Base-by-base conservation (phyloP, 352 stramenopile species). In the Globisporangium solare region DNA sequence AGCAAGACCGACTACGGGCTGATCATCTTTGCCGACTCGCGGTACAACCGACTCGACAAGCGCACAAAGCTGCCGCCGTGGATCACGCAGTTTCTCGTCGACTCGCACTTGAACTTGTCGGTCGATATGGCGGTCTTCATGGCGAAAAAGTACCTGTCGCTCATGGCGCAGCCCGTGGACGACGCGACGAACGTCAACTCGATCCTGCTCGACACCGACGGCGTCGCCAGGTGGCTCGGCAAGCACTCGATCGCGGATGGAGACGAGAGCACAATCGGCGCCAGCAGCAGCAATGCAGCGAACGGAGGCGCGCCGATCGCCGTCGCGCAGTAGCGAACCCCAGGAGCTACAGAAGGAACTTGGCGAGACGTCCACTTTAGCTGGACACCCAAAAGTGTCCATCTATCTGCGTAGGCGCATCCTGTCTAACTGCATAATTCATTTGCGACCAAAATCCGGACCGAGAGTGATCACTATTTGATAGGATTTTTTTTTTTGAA, bases 1-100 rank as follows among this genome's bases (percentile, higher is more conserved):
- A 98, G 88, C 70, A 99, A 99, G 74, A 98, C 94, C 3, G 97
- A 99, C 71, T 99, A 99, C 67, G 97, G 97, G 6, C 80, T 99
- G 39, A 97, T 99, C 57, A 91, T 99, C 47, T 98, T 99, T 72
- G 97, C 96, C 0, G 97, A 99, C 71, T 97, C 85, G 59, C 79
- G 97, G n/a, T 99, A 99, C 78, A 98, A 98, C 63, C 88, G 95
- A 15, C 76, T 97, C 22, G 97, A 99, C 70, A 99, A 99, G 66
- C 87, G 96, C 53, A 97, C 79, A 17, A 99, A 99, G 77, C 77
- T 99, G 18, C 97, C 97, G 21, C 96, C 94, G 32, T 99, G 97
- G 97, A 98, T 99, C 61, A 88, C 91, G 46, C 95, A 99, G 76
- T 99, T 99, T 64, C 68, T 99, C 12, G 69, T 85, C 12, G 94